Evolutionary conservation across 164 flowering plant species (phyloP), one percentile per base, ranked within the genome.

Genomic region (Nymphaea colorata): DNA sequence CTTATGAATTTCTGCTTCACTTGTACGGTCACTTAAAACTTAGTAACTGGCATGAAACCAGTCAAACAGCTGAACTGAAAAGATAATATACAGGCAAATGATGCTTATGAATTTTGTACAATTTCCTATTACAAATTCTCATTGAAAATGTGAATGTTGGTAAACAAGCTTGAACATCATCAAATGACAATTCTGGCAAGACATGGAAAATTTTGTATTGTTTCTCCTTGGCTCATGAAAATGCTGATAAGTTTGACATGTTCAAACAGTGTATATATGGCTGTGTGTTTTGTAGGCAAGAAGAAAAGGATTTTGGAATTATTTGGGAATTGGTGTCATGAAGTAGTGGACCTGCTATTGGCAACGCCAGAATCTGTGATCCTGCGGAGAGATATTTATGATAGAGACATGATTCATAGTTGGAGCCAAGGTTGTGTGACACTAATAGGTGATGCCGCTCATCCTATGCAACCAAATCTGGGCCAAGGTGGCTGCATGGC

Each of bases 401-500:
- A 79, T 44, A 65, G 75, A 61, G 72, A 71, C 64, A 69, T 72
- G 65, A 69, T 76, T 12, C 66, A 57, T 18, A 51, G 64, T 12
- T 75, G 78, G 80, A 74, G 82, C 18, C 69, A 53, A 55, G 77
- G 80, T 0, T 71, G 70, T 67, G 80, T 79, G 44, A 79, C 80
- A 43, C 47, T 79, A 17, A 62, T 79, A 41, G 82, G 82, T 14
- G 82, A 79, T 71, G 68, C 80, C 45, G 77, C 72, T 63, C 82
- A 79, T 64, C 67, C 82, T 2, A 75, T 79, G 80, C 82, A 79
- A 47, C 80, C 82, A 60, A 79, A 79, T 79, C 62, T 79, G 3
- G 82, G 82, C 42, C 82, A 79, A 65, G 82, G 82, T 11, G 82
- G 82, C 41, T 79, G 82, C 70, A 77, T 79, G 82, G 82, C 80